Evolutionary conservation across 805 yeast species (phyloP), one percentile per base, ranked within the genome.

Genomic region (Candida endomychidarum): DNA sequence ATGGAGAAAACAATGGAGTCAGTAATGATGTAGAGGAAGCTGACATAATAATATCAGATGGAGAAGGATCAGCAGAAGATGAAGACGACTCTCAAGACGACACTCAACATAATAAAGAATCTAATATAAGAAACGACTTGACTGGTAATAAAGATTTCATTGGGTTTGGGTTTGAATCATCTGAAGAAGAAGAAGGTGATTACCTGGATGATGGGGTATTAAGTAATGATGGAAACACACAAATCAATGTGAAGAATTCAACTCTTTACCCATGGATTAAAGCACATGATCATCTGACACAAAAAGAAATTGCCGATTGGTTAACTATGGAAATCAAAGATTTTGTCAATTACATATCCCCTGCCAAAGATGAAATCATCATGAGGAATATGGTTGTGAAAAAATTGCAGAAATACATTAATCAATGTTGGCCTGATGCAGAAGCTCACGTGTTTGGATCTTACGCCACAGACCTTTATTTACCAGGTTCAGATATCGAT

Each of bases 401-500:
- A 25, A 71, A 77, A 38, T 63, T 93, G 22, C 78, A 83, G 46
- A 56, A 60, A 5, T 72, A 77, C 37, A 69, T 78, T 1, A 61
- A 67, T 5, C 56, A 61, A 2, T 65, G 82, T 38, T 91, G 97
- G 96, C 80, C 81, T 1, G 85, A 79, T 46, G 80, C 91, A 11
- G 84, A 82, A 41, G 77, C 85, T 4, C 82, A 82, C 46, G 95
- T 90, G 6, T 91, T 93, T 67, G 99, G 99, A 0, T 90, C 97
- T 0, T 86, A 78, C 59, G 96, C 98, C 0, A 90, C 97, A 0
- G 96, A 90, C 56, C 66, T 91, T 45, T 91, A 89, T 56, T 69
- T 91, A 12, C 98, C 98, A 0, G 96, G 96, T 2, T 87, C 96
- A 0, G 99, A 91, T 70, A 88, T 91, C 22, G 99, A 91, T 61